Evolutionary conservation across 2,329 filamentous ascomycete genomes (phyloP).

Genomic region (Epichloe glyceriae): DNA sequence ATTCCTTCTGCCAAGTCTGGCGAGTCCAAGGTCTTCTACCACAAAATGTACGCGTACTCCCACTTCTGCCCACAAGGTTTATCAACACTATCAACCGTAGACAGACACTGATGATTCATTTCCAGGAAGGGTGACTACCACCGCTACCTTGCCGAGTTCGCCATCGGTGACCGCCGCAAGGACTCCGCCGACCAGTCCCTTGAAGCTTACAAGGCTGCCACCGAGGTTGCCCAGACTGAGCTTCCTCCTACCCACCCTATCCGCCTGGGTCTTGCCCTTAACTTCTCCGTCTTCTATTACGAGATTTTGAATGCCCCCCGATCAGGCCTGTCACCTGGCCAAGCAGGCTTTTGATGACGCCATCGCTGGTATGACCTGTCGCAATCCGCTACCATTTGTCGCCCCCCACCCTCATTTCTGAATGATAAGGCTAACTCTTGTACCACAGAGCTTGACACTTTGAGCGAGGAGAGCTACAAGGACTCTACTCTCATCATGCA

Average conservation of each 20-base stretch:
- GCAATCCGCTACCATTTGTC: background rate
- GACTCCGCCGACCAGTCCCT: constrained; percentile 85
- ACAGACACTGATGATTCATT: constrained; percentile 1
- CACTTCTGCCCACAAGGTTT: background rate
- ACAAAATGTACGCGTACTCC: constrained; percentile 69
- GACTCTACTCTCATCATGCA: constrained; percentile 98
- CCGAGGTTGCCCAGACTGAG: constrained; percentile 95
- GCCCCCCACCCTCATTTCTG: background rate
- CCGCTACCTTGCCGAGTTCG: constrained; percentile 96
- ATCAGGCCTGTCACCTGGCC: constrained; percentile 95
- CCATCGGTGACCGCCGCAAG: constrained; percentile 89
- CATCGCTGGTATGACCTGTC: constrained; percentile 53
- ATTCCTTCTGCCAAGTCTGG: constrained; percentile 89
- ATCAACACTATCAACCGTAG: background rate
- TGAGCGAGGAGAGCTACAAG: constrained; percentile 99
- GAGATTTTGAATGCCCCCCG: constrained; percentile 96
- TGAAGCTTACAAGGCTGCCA: constrained; percentile 93
- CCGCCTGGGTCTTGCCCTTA: constrained; percentile 90
- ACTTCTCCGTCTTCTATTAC: constrained; percentile 99
- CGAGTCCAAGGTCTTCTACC: constrained; percentile 99
- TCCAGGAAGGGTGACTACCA: constrained; percentile 97
- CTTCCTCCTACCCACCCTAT: constrained; percentile 96
- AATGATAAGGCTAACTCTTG: background rate
- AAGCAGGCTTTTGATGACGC: constrained; percentile 99
- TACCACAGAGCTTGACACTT: constrained; percentile 74